Conservation (phyloP, 768 basidiomycete species). For the Vishniacozyma victoriae region DNA sequence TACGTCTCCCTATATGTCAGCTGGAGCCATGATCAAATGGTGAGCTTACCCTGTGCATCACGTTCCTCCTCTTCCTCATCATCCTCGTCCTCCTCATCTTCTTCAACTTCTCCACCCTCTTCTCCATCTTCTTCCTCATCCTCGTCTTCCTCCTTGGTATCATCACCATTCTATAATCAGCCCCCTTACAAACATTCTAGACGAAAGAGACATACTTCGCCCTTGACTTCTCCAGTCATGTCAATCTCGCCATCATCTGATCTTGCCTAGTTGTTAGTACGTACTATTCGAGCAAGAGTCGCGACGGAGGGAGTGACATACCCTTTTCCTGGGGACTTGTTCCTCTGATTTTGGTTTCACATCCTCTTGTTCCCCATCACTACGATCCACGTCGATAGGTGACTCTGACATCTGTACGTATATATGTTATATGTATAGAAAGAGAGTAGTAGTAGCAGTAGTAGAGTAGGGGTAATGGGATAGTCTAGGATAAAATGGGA, state of each 20-base stretch:
- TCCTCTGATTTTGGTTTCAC: slow-evolving; percentile 14
- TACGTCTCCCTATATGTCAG: slow-evolving; percentile 6
- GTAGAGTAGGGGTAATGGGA: too few relatives aligned
- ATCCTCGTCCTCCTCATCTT: slow-evolving; percentile 45
- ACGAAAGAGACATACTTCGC: too few relatives aligned
- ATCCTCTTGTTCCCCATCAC: slow-evolving; percentile 1
- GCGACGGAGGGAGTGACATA: too few relatives aligned
- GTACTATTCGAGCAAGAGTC: too few relatives aligned
- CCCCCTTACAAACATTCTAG: too few relatives aligned
- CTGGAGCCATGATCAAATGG: neutral
- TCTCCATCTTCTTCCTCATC: slow-evolving; percentile 41
- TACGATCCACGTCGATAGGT: slow-evolving; percentile 2
- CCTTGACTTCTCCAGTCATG: too few relatives aligned
- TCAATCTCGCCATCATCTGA: too few relatives aligned
- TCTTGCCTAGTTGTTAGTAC: too few relatives aligned
- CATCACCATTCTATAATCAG: too few relatives aligned
- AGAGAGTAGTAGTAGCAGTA: neutral
- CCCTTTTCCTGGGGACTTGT: too few relatives aligned
- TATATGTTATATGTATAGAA: too few relatives aligned
- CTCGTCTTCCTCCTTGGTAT: slow-evolving; percentile 6
- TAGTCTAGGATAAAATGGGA: too few relatives aligned
- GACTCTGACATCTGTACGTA: neutral
- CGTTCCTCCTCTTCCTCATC: slow-evolving; percentile 47
- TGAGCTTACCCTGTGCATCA: slow-evolving; percentile 6
- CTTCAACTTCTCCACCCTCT: slow-evolving; percentile 40